phyloP scores from a whole-genome alignment of 2,329 filamentous ascomycete genomes.

The Sporothrix variecibatus region DNA sequence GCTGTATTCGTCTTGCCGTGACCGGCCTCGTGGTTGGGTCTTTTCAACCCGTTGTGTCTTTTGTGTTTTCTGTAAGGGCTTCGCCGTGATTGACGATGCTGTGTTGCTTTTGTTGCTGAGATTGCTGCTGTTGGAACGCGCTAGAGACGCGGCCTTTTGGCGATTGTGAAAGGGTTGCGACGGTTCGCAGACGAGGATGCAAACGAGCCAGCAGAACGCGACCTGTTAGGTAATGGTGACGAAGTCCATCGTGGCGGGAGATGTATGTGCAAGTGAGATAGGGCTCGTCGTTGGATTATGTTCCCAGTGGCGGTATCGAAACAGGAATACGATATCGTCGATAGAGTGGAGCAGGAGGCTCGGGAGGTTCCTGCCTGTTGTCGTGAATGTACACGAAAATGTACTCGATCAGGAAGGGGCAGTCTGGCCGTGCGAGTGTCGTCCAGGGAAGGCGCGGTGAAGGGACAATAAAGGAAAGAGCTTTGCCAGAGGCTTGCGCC shows the following conservation, averaged over 20 bases:
- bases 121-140: constrained; percentile 22
- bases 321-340: neutral
- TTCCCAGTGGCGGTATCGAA: neutral
- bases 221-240: constrained; percentile 29
- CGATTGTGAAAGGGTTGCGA: constrained; percentile 29
- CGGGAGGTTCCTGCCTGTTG: neutral
- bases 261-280: neutral
- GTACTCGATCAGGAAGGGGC: neutral
- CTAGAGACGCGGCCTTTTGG: constrained; percentile 22
- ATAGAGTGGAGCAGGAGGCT: neutral
- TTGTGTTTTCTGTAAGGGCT: neutral
- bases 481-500: neutral
- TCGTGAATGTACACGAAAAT: neutral
- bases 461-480: neutral
- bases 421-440: neutral
- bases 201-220: constrained; percentile 18
- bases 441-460: neutral
- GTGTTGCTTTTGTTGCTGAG: constrained; percentile 16
- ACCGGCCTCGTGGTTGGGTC: neutral
- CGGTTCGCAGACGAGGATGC: neutral
- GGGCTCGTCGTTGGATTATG: neutral
- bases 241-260: constrained; percentile 24
- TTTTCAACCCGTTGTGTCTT: neutral
- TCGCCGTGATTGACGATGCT: neutral
- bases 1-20: neutral